Base-by-base conservation (phyloP, 2,329 filamentous ascomycete species). In the Colletotrichum chrysophilum region DNA sequence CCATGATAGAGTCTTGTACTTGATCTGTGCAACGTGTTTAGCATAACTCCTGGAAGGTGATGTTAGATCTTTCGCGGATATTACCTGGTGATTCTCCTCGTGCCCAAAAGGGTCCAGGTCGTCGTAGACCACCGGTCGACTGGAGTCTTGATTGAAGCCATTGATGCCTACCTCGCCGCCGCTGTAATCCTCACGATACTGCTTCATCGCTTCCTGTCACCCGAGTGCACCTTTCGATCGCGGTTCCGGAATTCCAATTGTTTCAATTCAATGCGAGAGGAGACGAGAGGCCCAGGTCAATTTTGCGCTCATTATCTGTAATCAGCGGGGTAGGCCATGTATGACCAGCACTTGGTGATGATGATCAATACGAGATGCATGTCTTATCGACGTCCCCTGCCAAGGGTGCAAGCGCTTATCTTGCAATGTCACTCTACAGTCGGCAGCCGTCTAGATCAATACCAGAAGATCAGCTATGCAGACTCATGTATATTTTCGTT, bases 1-100 rank as follows among this genome's bases (percentile, higher is more conserved):
- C 89, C 89, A 90, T 24, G 85, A 86, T 14, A 90, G 79, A 1
- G 87, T 89, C 78, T 89, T 89, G 83, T 90, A 91, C 76, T 88
- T 87, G 80, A 90, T 90, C 64, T 74, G 30, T 16, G 16, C 10
- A 36, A 7, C 0, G 3, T 7, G 13, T 13, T 72, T 14, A 75
- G 28, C 9, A 9, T 18, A 4, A 18, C 24, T 24, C n/a, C 3
- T 30, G 21, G 12, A 14, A 9, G 18, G 18, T 28, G 8, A 9
- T 4, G 21, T 18, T 24, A 4, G 32, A 13, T 36, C 14, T 36
- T 36, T 36, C 34, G 14, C 34, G 34, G 16, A 36, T 36, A 16
- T 36, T 36, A 36, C 74, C 62, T 76, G 70, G 5, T 76, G 74
- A 26, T 65, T 66, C 26, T 74, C 74, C 58, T 65, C 66, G 58